Conservation (phyloP, 805 yeast species). For the Zygoascus biomembranicola region DNA sequence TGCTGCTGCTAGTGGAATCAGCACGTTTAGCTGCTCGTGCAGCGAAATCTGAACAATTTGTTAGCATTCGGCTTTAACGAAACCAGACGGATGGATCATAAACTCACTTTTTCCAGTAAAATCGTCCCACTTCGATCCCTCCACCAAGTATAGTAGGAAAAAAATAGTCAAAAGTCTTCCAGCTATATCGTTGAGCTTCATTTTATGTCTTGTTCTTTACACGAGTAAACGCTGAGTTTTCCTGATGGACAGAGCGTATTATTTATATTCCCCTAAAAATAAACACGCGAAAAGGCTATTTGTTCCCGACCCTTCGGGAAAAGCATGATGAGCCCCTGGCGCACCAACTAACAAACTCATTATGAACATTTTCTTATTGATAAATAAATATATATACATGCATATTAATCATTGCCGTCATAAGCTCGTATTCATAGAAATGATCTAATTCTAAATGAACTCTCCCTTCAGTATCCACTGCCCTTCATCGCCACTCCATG, state of each 20-base stretch:
- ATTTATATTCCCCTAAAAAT: too few relatives aligned
- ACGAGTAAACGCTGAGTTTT: too few relatives aligned
- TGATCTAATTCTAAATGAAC: not conserved
- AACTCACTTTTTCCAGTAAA: not conserved
- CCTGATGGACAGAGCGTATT: too few relatives aligned
- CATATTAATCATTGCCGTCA: too few relatives aligned
- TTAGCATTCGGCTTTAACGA: not conserved
- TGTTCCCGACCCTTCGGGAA: too few relatives aligned
- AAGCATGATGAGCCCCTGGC: too few relatives aligned
- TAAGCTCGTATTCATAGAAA: too few relatives aligned
- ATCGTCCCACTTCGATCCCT: not conserved
- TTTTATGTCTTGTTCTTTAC: not conserved
- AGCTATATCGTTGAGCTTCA: not conserved
- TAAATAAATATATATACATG: too few relatives aligned
- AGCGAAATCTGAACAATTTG: not conserved
- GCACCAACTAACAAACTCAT: too few relatives aligned
- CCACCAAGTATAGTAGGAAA: not conserved
- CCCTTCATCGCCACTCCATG: constrained; percentile 49
- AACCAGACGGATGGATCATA: not conserved
- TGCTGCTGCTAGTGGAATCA: not conserved
- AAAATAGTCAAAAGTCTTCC: not conserved
- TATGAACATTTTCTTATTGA: too few relatives aligned
- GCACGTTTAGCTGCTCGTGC: not conserved
- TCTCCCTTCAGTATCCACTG: constrained; percentile 64
- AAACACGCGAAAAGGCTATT: too few relatives aligned